Evolutionary conservation across 768 basidiomycete species (phyloP), one percentile per base, ranked within the genome.

Genomic region (Rhodotorula toruloides): DNA sequence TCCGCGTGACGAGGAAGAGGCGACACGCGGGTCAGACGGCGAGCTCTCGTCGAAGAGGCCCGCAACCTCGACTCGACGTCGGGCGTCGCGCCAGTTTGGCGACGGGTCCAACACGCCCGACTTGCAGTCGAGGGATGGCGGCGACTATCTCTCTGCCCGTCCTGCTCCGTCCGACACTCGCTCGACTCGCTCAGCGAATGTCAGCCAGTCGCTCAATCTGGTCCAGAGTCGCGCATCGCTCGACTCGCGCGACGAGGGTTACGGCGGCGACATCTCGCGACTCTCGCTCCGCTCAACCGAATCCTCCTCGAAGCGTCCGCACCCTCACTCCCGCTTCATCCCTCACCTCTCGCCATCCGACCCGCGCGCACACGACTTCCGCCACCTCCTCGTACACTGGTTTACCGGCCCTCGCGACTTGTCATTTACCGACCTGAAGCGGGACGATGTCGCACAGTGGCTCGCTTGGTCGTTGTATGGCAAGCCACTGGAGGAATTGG

Each of bases 401-500:
- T 74, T 73, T n/a, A n/a, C n/a, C 56, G 17, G 22, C 42, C 52
- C 43, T 12, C 42, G 56, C 42, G 25, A 57, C 8, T 53, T 61
- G 13, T 8, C 36, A 52, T 63, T 71, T 9, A 17, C 16, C 2
- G 57, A 65, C 17, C 54, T 75, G 13, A n/a, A 54, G 4, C 32
- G 59, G 21, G 61, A 62, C 37, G 67, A 75, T 55, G 61, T 74
- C 48, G 43, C 61, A 32, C 67, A 71, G 17, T 75, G 74, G 74
- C 60, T 75, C 31, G 65, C 70, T n/a, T 75, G 74, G 74, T 50
- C 59, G 3, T 56, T 71, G 48, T 74, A 71, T 54, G 70, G 66
- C 13, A 9, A n/a, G 22, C 57, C 66, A 34, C 55, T 69, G 34
- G 67, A 74, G 37, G 36, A 55, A 27, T 42, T 72, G 22, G 65